Base-by-base conservation (phyloP, 2,329 filamentous ascomycete species). In the Hymenoscyphus albidus region DNA sequence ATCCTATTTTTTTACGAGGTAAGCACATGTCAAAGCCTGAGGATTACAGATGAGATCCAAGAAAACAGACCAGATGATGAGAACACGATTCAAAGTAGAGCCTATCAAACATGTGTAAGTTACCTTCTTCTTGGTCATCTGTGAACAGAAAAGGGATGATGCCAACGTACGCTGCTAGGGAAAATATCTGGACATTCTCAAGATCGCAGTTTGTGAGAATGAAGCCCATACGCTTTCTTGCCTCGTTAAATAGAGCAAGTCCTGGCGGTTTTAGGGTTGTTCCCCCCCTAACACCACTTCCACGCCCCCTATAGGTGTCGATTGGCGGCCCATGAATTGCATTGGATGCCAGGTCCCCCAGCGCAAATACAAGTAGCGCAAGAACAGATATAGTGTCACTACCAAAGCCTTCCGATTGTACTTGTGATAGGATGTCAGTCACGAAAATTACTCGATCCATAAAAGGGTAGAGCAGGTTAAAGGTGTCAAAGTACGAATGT, bases 241-340 rank as follows among this genome's bases (percentile, higher is more conserved):
- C 86, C 73, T 88, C 85, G 67, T 88, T 88, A 74, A 88, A 88
- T 42, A 86, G 79, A 0, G 79, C 78, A 2, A 88, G 72, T 0
- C 86, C 86, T 0, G 86, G 85, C 1, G 85, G 85, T 18, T 76
- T 77, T 14, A 78, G 76, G 2, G 74, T 69, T 1, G 80, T 79
- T 0, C 83, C 83, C 13, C 84, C 84, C 51, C 80, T 80, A 31
- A 86, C 76, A 2, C 84, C 83, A 69, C 83, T 84, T 1, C 78
- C 73, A 1, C 78, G 77, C 13, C 80, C 79, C 48, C 81, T 78
- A 61, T 79, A 75, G 5, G 75, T 70, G 58, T 77, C 76, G 51
- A 84, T 75, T 2, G 84, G 80, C 16, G 75, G 72, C 14, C 82
- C 83, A 38, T 78, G 78, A 4, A 78, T 75, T 6, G 80, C 82